Evolutionary conservation across 2,329 filamentous ascomycete species (phyloP).

Genomic region (Talaromyces sp.): DNA sequence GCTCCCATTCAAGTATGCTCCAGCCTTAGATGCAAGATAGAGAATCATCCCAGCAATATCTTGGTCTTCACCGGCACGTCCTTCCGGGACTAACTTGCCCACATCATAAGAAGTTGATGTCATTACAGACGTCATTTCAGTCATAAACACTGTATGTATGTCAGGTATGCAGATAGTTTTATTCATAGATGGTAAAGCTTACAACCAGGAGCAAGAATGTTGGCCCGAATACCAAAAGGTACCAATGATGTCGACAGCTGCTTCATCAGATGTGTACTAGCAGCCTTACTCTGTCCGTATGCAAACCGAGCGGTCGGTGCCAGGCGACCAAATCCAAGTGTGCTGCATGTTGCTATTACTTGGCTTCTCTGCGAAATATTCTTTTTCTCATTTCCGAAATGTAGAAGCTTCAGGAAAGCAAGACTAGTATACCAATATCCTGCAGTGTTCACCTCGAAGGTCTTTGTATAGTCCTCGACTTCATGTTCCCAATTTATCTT

Average conservation of each 20-base stretch:
- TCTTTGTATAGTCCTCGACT: constrained; percentile 26
- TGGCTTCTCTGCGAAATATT: constrained; percentile 22
- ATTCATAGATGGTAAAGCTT: constrained; percentile 15
- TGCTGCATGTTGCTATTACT: constrained; percentile 25
- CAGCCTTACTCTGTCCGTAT: constrained; percentile 26
- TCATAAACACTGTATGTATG: constrained; percentile 6
- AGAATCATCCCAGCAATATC: constrained; percentile 52
- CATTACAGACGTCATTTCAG: constrained; percentile 13
- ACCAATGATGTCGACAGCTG: constrained; percentile 20
- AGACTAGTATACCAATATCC: constrained; percentile 32
- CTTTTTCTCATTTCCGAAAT: constrained; percentile 27
- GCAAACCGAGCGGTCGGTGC: constrained; percentile 19
- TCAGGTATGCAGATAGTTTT: background rate
- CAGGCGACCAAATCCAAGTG: constrained; percentile 24
- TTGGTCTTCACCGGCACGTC: constrained; percentile 33
- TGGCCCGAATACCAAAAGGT: constrained; percentile 22
- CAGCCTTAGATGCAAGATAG: constrained; percentile 51
- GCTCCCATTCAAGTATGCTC: constrained; percentile 54
- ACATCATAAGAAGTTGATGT: constrained; percentile 2
- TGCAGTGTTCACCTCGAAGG: constrained; percentile 30
- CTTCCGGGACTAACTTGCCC: background rate
- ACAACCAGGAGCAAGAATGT: constrained; percentile 26
- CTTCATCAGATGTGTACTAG: constrained; percentile 22
- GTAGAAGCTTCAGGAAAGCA: constrained; percentile 35
- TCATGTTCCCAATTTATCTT: constrained; percentile 30